Evolutionary conservation across 306 rosid species (phyloP).

Genomic region (Lablab purpureus): DNA sequence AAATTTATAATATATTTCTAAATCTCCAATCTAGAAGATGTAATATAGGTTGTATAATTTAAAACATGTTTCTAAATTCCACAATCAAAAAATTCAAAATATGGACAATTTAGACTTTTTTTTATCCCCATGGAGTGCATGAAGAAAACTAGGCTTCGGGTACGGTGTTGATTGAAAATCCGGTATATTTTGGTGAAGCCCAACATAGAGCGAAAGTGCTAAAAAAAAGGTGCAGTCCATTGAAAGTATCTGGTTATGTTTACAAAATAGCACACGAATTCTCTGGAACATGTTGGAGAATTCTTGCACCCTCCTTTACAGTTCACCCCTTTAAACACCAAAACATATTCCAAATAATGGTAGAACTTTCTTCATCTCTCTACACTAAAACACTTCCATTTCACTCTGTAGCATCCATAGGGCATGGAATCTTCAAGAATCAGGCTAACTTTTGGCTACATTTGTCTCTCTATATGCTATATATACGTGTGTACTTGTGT

Average conservation of each 20-base stretch:
- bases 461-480: constrained; percentile 21
- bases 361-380: constrained; percentile 55
- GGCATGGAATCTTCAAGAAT: constrained; percentile 49
- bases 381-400: not conserved
- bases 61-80: too few species aligned
- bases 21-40: too few species aligned
- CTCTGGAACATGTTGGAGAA: constrained; percentile 53
- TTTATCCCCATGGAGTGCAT: too few species aligned
- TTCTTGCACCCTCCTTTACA: constrained; percentile 21
- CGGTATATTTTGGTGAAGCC: not conserved
- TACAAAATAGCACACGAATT: constrained; percentile 31
- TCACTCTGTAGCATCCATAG: not conserved
- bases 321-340: not conserved
- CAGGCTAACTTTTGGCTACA: not conserved
- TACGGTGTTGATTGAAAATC: too few species aligned
- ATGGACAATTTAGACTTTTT: too few species aligned
- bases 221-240: not conserved
- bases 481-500: not conserved
- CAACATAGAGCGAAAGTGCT: not conserved
- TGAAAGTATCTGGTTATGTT: not conserved
- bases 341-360: constrained; percentile 13
- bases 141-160: too few species aligned
- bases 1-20: too few species aligned
- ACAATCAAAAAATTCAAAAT: too few species aligned
- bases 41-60: too few species aligned